phyloP scores from a whole-genome alignment of 2,329 filamentous ascomycete species.

The Thielaviopsis punctulata region DNA sequence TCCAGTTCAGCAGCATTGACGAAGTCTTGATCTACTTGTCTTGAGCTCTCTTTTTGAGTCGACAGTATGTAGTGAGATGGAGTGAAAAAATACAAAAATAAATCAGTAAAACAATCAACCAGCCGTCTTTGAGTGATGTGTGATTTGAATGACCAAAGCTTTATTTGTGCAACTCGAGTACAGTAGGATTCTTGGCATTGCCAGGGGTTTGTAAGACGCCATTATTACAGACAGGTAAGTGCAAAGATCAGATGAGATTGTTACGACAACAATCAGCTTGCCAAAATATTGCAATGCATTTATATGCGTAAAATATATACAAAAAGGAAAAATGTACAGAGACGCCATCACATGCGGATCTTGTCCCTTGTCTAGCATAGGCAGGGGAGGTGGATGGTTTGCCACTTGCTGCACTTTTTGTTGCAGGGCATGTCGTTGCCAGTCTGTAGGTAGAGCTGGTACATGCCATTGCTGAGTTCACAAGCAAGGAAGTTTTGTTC shows the following conservation, averaged over 20 bases:
- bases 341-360: background rate
- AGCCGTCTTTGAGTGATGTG: background rate
- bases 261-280: too few relatives aligned
- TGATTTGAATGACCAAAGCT: background rate
- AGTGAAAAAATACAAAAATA: background rate
- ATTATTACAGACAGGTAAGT: too few relatives aligned
- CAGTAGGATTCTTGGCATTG: background rate
- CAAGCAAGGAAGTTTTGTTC: constrained; percentile 36
- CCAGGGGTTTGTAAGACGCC: background rate
- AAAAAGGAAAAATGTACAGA: background rate
- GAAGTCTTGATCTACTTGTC: background rate
- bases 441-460: constrained; percentile 35
- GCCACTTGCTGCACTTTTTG: constrained; percentile 34
- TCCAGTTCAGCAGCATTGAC: background rate
- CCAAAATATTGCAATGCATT: too few relatives aligned
- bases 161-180: background rate
- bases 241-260: background rate
- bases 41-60: background rate
- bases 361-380: constrained; percentile 22
- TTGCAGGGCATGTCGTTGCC: constrained; percentile 31
- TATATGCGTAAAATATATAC: background rate
- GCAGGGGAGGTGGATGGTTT: constrained; percentile 36
- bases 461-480: constrained; percentile 25
- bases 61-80: background rate
- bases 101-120: background rate